These are phyloP conservation scores for Cyberlindnera suaveolens DNA, from an alignment of 805 yeast genomes.

Conservation along the genomic window DNA sequence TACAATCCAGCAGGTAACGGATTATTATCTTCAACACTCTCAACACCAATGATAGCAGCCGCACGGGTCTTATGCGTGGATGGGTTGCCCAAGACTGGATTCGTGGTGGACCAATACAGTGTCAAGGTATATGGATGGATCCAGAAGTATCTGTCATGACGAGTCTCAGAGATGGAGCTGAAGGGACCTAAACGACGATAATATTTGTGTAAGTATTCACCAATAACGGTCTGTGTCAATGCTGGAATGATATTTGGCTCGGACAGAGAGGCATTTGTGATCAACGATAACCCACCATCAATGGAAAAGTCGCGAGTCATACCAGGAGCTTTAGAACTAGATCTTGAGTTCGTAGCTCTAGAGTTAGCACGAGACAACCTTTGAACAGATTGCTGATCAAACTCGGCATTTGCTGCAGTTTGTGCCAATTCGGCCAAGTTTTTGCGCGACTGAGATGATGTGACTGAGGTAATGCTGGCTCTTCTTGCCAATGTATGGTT, in stretches of 20 bases:
- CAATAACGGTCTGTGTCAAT: constrained; percentile 87
- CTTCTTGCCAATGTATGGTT: constrained; percentile 11
- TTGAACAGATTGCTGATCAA: constrained; percentile 15
- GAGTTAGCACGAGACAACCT: constrained; percentile 15
- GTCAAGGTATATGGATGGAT: constrained; percentile 91
- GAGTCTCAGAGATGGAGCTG: constrained; percentile 61
- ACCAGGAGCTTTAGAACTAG: constrained; percentile 11
- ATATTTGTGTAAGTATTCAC: constrained; percentile 84
- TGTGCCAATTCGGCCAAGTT: constrained; percentile 25
- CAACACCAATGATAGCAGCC: constrained; percentile 72
- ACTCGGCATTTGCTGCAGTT: constrained; percentile 24
- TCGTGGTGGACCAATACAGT: constrained; percentile 79
- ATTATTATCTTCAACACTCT: constrained; percentile 75
- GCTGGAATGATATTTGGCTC: constrained; percentile 76
- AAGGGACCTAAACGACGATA: constrained; percentile 72
- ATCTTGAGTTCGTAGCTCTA: constrained; percentile 6
- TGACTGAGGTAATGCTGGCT: constrained; percentile 18
- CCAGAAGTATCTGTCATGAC: constrained; percentile 95
- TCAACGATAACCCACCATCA: constrained; percentile 31
- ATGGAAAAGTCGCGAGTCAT: constrained; percentile 22
- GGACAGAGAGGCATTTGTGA: constrained; percentile 59
- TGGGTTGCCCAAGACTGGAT: constrained; percentile 71
- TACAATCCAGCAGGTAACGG: constrained; percentile 86
- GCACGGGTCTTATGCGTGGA: constrained; percentile 64
- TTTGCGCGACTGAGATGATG: constrained; percentile 20